These are phyloP conservation scores for Rubus idaeus DNA, from an alignment of 306 rosid genomes.

Conservation along the genomic window DNA sequence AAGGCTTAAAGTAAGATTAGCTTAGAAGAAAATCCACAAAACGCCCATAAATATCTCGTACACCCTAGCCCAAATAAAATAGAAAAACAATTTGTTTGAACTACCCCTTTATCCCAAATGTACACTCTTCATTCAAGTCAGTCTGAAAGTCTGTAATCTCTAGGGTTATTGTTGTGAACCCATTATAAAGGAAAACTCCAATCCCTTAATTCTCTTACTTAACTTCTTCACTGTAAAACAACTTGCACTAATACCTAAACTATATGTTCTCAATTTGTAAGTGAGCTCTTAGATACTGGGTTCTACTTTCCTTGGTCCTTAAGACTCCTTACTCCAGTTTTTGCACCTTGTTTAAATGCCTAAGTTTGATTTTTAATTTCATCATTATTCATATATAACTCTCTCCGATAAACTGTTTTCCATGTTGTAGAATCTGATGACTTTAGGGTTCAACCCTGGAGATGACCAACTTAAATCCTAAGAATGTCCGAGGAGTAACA, in stretches of 20 bases:
- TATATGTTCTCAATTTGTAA: not conserved
- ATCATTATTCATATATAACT: not conserved
- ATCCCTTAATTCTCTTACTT: not conserved
- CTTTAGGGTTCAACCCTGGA: not conserved
- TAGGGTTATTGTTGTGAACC: not conserved
- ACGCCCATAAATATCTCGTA: not conserved
- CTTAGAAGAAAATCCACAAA: not conserved
- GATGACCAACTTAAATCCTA: constrained; percentile 2
- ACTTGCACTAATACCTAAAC: not conserved
- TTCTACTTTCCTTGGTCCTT: not conserved
- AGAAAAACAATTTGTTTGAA: not conserved
- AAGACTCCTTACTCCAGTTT: not conserved
- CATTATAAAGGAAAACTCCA: not conserved
- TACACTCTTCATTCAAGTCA: not conserved
- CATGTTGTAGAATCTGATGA: not conserved
- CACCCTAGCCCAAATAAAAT: not conserved
- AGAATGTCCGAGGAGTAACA: not conserved
- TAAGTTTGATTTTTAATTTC: not conserved
- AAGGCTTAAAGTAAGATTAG: not conserved
- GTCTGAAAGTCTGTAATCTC: not conserved
- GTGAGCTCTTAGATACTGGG: not conserved
- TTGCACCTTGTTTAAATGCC: not conserved
- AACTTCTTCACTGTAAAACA: not conserved
- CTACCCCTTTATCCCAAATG: not conserved
- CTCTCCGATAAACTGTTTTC: not conserved